Percentiles rank a stretch among this genome's conserved stretches.
Evolutionary conservation across 768 basidiomycete genomes (phyloP).

Genomic region (Gymnopilus junonius): DNA sequence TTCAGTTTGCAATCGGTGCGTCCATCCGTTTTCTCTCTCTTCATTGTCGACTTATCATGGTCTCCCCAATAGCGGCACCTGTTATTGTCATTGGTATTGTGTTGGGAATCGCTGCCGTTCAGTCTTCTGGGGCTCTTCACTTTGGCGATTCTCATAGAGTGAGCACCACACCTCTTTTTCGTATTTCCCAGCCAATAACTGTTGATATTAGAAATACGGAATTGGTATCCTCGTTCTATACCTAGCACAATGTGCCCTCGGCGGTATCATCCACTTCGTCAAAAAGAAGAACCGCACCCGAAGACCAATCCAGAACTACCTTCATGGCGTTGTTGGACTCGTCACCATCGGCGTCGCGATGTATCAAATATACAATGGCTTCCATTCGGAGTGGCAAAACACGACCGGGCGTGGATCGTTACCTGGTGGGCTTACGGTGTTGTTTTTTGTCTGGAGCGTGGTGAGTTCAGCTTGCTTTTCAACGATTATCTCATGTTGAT

Average conservation of each 20-base stretch:
- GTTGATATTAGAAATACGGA: not conserved
- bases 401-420: not conserved
- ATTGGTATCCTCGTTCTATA: not conserved
- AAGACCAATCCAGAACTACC: not conserved
- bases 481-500: too few species aligned
- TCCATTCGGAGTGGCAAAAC: not conserved
- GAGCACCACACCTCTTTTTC: too few species aligned
- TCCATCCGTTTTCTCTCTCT: too few species aligned
- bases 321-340: not conserved
- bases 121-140: not conserved
- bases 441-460: too few species aligned
- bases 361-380: conserved; percentile 2
- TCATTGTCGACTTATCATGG: not conserved
- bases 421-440: too few species aligned
- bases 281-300: not conserved
- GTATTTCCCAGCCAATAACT: too few species aligned
- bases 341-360: not conserved
- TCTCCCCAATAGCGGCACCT: not conserved
- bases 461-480: too few species aligned
- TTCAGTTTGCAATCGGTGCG: not conserved
- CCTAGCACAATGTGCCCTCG: not conserved
- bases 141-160: not conserved
- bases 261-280: conserved; percentile 1
- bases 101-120: not conserved
- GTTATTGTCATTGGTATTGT: not conserved